A percentile compares a stretch with the other conserved stretches of the same genome.
Evolutionary conservation across 331 rosid species (phyloP).

Genomic region (Prunus yedoensis): DNA sequence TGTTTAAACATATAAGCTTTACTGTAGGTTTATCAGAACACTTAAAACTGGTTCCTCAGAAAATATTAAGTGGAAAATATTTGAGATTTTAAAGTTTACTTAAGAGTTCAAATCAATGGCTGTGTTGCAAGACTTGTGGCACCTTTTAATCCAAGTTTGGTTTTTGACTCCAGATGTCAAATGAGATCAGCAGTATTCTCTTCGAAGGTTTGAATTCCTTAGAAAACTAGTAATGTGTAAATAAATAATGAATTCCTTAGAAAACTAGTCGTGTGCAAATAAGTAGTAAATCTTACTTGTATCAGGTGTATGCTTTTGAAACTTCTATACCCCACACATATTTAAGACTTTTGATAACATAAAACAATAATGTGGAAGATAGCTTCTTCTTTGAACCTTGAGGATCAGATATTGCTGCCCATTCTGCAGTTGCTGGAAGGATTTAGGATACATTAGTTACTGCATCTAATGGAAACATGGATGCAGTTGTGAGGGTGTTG

Average conservation of each 20-base stretch:
- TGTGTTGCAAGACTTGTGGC: background rate
- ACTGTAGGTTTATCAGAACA: background rate
- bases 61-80: background rate
- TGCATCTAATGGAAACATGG: too few relatives aligned
- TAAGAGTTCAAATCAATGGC: background rate
- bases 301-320: background rate
- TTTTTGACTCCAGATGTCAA: background rate
- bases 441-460: too few relatives aligned
- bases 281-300: background rate
- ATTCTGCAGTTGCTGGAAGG: too few relatives aligned
- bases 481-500: too few relatives aligned
- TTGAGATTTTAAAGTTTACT: background rate
- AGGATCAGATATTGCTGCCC: too few relatives aligned
- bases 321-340: background rate
- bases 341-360: background rate
- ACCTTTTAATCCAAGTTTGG: background rate
- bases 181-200: background rate
- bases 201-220: background rate
- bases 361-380: background rate
- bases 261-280: background rate
- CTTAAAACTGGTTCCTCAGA: background rate
- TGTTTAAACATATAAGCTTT: background rate
- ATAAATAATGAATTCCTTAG: background rate
- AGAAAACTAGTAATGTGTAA: too few relatives aligned
- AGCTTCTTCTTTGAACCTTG: background rate